Evolutionary conservation across 73 alveolate species (phyloP), one percentile per base, ranked within the genome.

Genomic region (Symbiodinium pilosum): DNA sequence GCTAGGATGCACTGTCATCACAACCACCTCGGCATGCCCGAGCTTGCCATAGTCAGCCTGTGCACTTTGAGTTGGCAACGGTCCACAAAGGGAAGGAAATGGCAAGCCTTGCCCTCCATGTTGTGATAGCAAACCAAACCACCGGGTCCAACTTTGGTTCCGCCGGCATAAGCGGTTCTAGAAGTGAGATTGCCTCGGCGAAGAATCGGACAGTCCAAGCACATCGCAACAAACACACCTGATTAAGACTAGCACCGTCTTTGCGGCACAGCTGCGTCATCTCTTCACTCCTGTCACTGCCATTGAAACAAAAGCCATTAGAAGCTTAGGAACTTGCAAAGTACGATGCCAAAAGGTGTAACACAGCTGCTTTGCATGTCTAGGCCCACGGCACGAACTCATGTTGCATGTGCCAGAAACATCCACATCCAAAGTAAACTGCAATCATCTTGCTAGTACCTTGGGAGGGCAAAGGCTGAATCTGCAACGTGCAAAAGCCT

Each of bases 381-480:
- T 64, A 36, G 8, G 77, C 26, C 16, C 26, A 14, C 47, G 38
- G 77, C 95, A 88, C 95, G 16, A 88, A 88, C 83, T 88, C 95
- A 41, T 88, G 95, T 73, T 88, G 95, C 86, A 88, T 84, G 86
- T 88, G 95, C 95, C 95, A 88, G 39, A 88, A 88, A 59, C 95
- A 88, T 7, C 95, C 95, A 64, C 95, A 88, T 5, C 95, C 95
- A 41, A 88, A 88, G 44, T 88, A 88, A 73, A 88, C 87, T 36
- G 59, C 30, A 43, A 64, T 87, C 43, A 59, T 42, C 21, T 83
- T 44, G 47, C 75, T 52, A 38, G 44, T 84, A 40, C 95, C 95
- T 88, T 41, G 41, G 84, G 7, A 1, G 21, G 24, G 28, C 9
- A 12, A 40, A 84, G 20, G 91, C n/a, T 16, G 51, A 7, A 20